Conservation (phyloP, 2,329 filamentous ascomycete species). For the Ambrosiella beaveri region DNA sequence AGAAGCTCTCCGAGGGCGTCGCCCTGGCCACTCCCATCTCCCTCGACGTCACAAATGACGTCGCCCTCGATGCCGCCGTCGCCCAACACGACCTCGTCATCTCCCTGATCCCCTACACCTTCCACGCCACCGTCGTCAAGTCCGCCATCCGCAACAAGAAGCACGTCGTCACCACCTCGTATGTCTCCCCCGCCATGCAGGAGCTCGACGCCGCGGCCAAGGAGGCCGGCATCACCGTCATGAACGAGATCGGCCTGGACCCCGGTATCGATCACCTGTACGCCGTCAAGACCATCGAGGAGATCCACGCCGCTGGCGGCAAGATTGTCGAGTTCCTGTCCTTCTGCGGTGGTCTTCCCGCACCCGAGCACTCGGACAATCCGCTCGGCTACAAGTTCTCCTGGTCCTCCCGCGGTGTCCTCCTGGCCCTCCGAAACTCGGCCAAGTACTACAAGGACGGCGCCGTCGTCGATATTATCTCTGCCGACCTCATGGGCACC, state of each 20-base stretch:
- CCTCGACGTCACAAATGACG: slow-evolving; percentile 63
- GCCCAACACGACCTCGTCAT: slow-evolving; percentile 66
- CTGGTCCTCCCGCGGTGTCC: slow-evolving; percentile 62
- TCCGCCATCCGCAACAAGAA: slow-evolving; percentile 85
- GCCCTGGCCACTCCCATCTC: slow-evolving; percentile 59
- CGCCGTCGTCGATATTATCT: slow-evolving; percentile 46
- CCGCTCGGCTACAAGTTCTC: slow-evolving; percentile 82
- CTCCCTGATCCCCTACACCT: slow-evolving; percentile 78
- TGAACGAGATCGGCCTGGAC: slow-evolving; percentile 84
- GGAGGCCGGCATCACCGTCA: slow-evolving; percentile 84
- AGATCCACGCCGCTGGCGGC: slow-evolving; percentile 74
- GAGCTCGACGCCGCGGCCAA: slow-evolving; percentile 71
- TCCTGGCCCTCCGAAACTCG: slow-evolving; percentile 73
- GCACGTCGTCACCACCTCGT: slow-evolving; percentile 88
- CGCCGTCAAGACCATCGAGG: slow-evolving; percentile 72
- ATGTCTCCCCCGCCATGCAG: slow-evolving; percentile 82
- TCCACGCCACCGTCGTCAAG: slow-evolving; percentile 81
- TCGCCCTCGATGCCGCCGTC: slow-evolving; percentile 64
- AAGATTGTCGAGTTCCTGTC: slow-evolving; percentile 69
- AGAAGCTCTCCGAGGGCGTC: slow-evolving; percentile 57
- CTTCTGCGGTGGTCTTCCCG: slow-evolving; percentile 68
- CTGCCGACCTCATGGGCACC: slow-evolving; percentile 58
- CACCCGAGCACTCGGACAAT: slow-evolving; percentile 62
- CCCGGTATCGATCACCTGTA: slow-evolving; percentile 60
- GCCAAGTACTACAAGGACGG: slow-evolving; percentile 71